Percentiles rank a stretch among this genome's conserved stretches.
These are phyloP conservation scores for Psilocybe sp. DNA, from an alignment of 768 basidiomycete species.

Conservation along the genomic window DNA sequence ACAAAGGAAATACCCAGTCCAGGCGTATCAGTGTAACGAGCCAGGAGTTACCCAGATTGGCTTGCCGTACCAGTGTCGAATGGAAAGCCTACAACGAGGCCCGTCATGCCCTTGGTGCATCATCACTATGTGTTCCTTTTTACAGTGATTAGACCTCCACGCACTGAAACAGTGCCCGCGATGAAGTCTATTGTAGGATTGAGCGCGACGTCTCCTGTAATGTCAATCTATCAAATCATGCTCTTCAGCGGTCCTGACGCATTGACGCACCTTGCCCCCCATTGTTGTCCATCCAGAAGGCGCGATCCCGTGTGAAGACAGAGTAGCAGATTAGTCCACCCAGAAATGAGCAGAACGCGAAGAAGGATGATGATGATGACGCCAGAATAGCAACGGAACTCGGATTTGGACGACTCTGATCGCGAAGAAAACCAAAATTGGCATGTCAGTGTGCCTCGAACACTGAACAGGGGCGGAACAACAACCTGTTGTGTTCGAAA, in stretches of 20 bases:
- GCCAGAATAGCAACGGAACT: no score
- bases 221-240: neutral
- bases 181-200: constrained; percentile 73
- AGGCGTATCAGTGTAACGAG: neutral
- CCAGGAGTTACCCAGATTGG: neutral
- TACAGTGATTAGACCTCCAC: neutral
- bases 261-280: constrained; percentile 8
- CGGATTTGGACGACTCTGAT: no score
- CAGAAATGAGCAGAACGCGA: no score
- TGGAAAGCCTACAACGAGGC: constrained; percentile 71
- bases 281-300: constrained; percentile 2
- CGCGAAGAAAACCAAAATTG: no score
- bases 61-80: constrained; percentile 52
- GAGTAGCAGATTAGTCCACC: no score
- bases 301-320: no score
- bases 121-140: neutral
- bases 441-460: no score
- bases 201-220: constrained; percentile 27
- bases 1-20: neutral
- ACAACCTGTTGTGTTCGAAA: no score
- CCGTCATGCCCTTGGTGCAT: constrained; percentile 50
- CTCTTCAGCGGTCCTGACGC: neutral
- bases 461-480: no score
- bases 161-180: constrained; percentile 67
- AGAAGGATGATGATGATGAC: no score